Base-by-base conservation (phyloP, 2,329 filamentous ascomycete species). In the Thielaviopsis populi region DNA sequence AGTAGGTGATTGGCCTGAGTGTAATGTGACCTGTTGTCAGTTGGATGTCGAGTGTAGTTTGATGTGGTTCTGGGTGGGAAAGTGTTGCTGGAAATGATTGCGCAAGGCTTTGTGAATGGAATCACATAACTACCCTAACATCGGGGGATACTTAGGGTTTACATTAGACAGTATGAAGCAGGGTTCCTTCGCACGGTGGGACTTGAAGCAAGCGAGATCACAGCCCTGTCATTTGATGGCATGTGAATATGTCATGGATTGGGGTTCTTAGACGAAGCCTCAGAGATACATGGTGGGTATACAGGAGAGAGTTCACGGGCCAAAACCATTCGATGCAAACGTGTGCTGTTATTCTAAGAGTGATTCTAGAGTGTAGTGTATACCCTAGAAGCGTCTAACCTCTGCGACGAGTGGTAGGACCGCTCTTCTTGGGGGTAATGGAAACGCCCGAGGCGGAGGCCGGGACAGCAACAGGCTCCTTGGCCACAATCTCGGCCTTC, bases 371-470 rank as follows among this genome's bases (percentile, higher is more conserved):
- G 19, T 19, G n/a, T 19, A 11, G n/a, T n/a, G 5, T 15, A 33
- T 11, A 33, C 13, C 15, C 53, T 33, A 30, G 6, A n/a, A 10
- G 33, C 6, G 30, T 63, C 54, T 71, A 78, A 66, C 75, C 76
- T 64, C 76, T 75, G 56, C 76, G 75, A 48, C 76, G 74, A 56
- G 76, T 78, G 22, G 75, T 76, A 33, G 75, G 75, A 37, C 65
- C 65, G 27, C 72, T 73, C 71, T 76, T 77, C 69, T 72, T 75
- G 60, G 74, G 72, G 6, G 74, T 70, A 24, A 70, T 67, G 46
- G 70, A 61, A n/a, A 65, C 71, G n/a, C 69, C 68, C 4, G 71
- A 69, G 19, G 74, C 69, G 17, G 67, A 68, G 22, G 68, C 69
- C 24, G 65, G 64, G 11, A 67, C 61, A 17, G 61, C 62, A 33